Base-by-base conservation (phyloP, 495 filamentous ascomycete genomes). In the Aspergillus conjunctus region DNA sequence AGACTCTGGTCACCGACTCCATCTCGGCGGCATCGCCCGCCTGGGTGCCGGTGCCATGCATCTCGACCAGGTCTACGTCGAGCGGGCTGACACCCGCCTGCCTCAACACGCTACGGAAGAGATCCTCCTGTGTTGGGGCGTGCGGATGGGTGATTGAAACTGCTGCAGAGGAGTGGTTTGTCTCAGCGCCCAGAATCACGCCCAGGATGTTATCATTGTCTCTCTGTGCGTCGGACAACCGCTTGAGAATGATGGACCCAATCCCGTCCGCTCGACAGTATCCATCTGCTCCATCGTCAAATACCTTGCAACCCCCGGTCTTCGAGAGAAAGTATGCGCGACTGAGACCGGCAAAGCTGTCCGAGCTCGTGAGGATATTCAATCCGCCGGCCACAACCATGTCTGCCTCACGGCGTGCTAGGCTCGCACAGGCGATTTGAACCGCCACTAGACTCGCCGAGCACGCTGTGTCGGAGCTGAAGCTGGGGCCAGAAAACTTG, bases 391-490 rank as follows among this genome's bases (percentile, higher is more conserved):
- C 88, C 22, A 89, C 77, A 10, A 86, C 89, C 31, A 86, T 88
- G 65, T 91, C 85, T 64, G 85, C 88, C 64, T 91, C 87, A 34
- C 85, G 81, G 1, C 79, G 76, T 77, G 84, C 85, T 9, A 91
- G 77, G 0, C 88, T 77, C 5, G 82, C 83, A 71, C 88, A 89
- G 11, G 88, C 89, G 6, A 70, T 26, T 56, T 91, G 85, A 1
- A 70, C 52, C 2, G 67, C 60, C 83, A 78, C 59, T 78, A 86
- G 30, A n/a, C 64, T 52, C 7, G 82, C 88, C 8, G 87, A 91
- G 67, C 91, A 94, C 17, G 90, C 91, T 0, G 91, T 92, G 66
- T 94, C 91, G 31, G 92, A 77, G 62, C 81, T 88, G 71, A 85
- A 81, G 56, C 84, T 89, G 0, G 90, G 89, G 0, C 90, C 90